Evolutionary conservation across 441 rosid species (phyloP), one percentile per base, ranked within the genome.

Genomic region (Populus hybrid): DNA sequence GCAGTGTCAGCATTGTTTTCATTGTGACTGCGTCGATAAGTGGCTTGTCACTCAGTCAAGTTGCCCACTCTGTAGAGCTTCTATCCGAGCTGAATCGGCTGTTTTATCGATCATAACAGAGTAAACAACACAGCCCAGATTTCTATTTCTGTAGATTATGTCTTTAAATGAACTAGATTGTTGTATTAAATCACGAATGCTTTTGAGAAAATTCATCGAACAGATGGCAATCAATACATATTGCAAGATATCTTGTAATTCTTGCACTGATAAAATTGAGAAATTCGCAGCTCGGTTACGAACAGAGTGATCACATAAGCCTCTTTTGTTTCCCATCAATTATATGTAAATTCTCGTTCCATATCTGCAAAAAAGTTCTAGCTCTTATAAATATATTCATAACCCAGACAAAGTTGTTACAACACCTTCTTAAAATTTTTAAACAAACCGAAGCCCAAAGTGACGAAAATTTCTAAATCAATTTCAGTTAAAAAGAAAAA

Each of bases 61-160:
- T 76, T 88, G 91, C 73, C 91, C 89, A 2, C 84, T 88, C 29
- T 88, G 91, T 53, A 77, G 88, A 78, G 81, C 76, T 68, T 84
- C 84, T 3, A 75, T 86, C 64, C 72, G 73, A 45, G 76, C 61
- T 72, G 84, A 78, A 50, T 78, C 85, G 2, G 76, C 35, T 69
- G 74, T 69, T 78, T 21, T 61, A 53, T 70, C 80, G 31, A 68
- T 83, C 29, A 45, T 76, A 76, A 79, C 69, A 9, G 82, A 73
- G 31, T 83, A 42, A 75, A 65, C 64, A 21, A 45, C 2, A 18
- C 20, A 5, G 56, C 56, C 20, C 7, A 5, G 18, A 50, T 50
- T 14, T 50, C 56, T 50, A 50, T 50, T 50, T 14, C 4, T 29
- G 31, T 29, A 29, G n/a, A 53, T 53, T 53, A 53, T 53, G n/a